Percentiles rank a stretch among this genome's conserved stretches.
Conservation (phyloP, 495 filamentous ascomycete genomes). For the Aspergillus nanangensis region DNA sequence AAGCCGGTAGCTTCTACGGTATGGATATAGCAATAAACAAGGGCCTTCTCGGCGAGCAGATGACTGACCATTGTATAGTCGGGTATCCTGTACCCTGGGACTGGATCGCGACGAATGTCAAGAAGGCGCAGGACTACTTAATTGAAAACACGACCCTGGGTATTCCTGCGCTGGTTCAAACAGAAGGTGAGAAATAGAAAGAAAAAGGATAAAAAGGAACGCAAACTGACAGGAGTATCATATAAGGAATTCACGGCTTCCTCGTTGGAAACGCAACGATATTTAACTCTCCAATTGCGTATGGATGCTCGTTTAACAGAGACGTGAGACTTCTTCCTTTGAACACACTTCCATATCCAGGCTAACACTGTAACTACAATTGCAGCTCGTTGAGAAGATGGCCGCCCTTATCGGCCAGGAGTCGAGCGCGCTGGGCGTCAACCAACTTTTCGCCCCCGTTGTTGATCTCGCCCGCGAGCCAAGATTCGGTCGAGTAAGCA, state of each 20-base stretch:
- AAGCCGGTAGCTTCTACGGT: conserved; percentile 62
- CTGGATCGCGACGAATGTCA: conserved; percentile 55
- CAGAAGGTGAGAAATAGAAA: conserved; percentile 42
- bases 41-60: no score
- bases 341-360: no score
- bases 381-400: conserved; percentile 55
- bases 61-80: conserved; percentile 34
- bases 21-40: neutral
- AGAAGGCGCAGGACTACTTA: conserved; percentile 60
- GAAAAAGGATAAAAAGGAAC: no score
- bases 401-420: conserved; percentile 55
- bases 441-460: conserved; percentile 65
- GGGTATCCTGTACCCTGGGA: conserved; percentile 61
- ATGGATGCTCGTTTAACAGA: conserved; percentile 62
- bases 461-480: conserved; percentile 64
- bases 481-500: conserved; percentile 53
- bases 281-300: conserved; percentile 68
- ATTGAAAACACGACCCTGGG: conserved; percentile 59
- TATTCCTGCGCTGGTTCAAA: conserved; percentile 66
- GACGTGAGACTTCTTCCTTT: conserved; percentile 29
- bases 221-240: no score
- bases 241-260: conserved; percentile 59
- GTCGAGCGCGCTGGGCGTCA: conserved; percentile 57
- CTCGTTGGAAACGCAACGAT: conserved; percentile 67
- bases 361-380: no score